phyloP scores from a whole-genome alignment of 1,284 basidiomycete genomes.

The Trametes polyzona region DNA sequence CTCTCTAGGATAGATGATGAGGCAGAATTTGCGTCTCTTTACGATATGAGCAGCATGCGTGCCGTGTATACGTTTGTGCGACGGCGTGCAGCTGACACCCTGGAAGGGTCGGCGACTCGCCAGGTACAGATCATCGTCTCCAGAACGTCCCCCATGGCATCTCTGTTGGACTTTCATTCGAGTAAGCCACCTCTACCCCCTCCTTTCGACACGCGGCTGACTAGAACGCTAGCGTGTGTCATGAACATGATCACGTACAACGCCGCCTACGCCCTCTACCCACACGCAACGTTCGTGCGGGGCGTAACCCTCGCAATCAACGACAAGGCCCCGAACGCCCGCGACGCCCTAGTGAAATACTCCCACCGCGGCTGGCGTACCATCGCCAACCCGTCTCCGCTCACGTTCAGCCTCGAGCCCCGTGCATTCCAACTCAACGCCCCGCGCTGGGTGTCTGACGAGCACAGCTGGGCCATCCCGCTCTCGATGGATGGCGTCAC shows the following conservation, averaged over 20 bases:
- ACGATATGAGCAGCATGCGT: conserved; percentile 1
- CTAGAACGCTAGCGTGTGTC: conserved; percentile 41
- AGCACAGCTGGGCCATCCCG: conserved; percentile 33
- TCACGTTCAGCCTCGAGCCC: not conserved
- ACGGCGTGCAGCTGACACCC: not conserved
- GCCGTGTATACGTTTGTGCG: conserved; percentile 14
- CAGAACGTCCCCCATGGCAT: conserved; percentile 33
- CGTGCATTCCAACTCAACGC: conserved; percentile 3
- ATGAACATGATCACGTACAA: conserved; percentile 46
- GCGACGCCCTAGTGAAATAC: conserved; percentile 33
- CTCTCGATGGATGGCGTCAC: conserved; percentile 31
- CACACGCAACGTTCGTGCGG: conserved; percentile 37
- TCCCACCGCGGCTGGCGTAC: conserved; percentile 34
- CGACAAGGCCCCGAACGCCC: not conserved
- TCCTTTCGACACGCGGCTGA: too few relatives aligned
- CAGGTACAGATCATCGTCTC: conserved; percentile 27
- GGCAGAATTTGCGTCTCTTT: not conserved
- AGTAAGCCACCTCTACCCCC: conserved; percentile 37
- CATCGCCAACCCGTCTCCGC: conserved; percentile 13
- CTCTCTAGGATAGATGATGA: not conserved
- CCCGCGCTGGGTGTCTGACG: conserved; percentile 35
- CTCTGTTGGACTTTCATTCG: conserved; percentile 47
- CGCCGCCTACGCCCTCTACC: conserved; percentile 39
- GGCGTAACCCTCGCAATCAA: conserved; percentile 17
- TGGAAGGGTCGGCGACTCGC: not conserved